These are phyloP conservation scores for Spiromastix sp. DNA, from an alignment of 2,329 filamentous ascomycete genomes.

Conservation along the genomic window DNA sequence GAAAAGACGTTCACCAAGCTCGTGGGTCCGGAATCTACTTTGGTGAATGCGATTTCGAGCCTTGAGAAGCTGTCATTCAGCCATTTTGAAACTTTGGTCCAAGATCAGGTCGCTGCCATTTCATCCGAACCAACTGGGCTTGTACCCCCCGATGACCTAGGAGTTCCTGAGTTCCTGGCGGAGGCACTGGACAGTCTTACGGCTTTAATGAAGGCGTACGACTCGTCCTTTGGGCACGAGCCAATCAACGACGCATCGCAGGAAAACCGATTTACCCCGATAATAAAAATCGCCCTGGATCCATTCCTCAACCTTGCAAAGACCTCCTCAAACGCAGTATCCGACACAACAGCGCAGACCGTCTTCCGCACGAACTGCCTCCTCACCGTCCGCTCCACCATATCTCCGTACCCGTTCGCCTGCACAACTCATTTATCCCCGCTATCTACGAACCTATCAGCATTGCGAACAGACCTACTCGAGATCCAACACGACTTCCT, in stretches of 20 bases:
- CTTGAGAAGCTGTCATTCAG: constrained; percentile 68
- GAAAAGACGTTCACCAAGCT: constrained; percentile 72
- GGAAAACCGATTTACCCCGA: constrained; percentile 59
- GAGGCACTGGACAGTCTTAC: constrained; percentile 70
- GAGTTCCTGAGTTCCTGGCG: constrained; percentile 67
- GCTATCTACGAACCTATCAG: constrained; percentile 44
- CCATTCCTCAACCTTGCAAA: constrained; percentile 63
- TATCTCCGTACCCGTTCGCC: constrained; percentile 48
- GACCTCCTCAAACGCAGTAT: constrained; percentile 39
- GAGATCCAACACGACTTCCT: constrained; percentile 64
- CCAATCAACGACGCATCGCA: constrained; percentile 39
- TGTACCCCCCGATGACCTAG: constrained; percentile 59
- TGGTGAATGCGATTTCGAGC: constrained; percentile 57
- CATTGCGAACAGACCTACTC: constrained; percentile 43
- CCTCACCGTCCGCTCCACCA: constrained; percentile 27
- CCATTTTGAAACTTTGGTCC: constrained; percentile 72
- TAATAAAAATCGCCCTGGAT: constrained; percentile 70
- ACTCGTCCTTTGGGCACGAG: constrained; percentile 56
- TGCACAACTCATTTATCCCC: constrained; percentile 46
- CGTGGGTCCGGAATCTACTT: constrained; percentile 55
- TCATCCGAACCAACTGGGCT: constrained; percentile 63
- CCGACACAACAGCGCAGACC: constrained; percentile 34
- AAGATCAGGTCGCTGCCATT: constrained; percentile 58
- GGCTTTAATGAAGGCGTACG: constrained; percentile 74
- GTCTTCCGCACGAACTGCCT: constrained; percentile 40